These are phyloP conservation scores for Neolentinus lepideus DNA, from an alignment of 1,284 basidiomycete genomes.

Conservation along the genomic window DNA sequence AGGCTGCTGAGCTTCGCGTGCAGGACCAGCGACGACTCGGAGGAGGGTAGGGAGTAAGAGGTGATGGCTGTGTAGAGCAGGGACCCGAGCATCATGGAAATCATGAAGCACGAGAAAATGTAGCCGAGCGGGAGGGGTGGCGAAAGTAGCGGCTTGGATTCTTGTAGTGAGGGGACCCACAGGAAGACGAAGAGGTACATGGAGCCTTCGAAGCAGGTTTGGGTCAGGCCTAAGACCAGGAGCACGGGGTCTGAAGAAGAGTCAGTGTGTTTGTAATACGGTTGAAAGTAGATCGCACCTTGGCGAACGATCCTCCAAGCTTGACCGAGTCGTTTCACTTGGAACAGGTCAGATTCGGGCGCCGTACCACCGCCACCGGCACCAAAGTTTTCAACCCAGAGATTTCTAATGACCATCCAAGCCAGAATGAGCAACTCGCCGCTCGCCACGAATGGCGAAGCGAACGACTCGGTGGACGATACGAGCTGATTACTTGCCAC, in stretches of 20 bases:
- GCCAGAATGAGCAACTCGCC: slow-evolving; percentile 45
- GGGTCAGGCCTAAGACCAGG: slow-evolving; percentile 62
- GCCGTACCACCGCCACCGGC: slow-evolving; percentile 28
- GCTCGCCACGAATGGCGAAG: slow-evolving; percentile 60
- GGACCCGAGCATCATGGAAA: slow-evolving; percentile 74
- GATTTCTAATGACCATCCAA: slow-evolving; percentile 46
- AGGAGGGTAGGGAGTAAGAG: slow-evolving; percentile 24
- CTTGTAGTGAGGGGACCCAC: slow-evolving; percentile 71
- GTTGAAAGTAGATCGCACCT: slow-evolving; percentile 31
- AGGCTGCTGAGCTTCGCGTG: slow-evolving; percentile 64
- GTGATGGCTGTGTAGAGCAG: slow-evolving; percentile 55
- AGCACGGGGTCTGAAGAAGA: slow-evolving; percentile 51
- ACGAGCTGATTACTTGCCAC: slow-evolving; percentile 60
- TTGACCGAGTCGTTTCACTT: slow-evolving; percentile 43
- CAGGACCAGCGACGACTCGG: slow-evolving; percentile 40
- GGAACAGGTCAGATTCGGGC: slow-evolving; percentile 33
- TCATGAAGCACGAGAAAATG: slow-evolving; percentile 75
- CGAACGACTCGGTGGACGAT: slow-evolving; percentile 36
- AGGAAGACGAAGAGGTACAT: slow-evolving; percentile 81
- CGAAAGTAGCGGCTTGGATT: slow-evolving; percentile 31
- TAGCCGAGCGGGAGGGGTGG: slow-evolving; percentile 56
- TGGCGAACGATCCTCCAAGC: slow-evolving; percentile 52
- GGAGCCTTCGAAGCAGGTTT: slow-evolving; percentile 74
- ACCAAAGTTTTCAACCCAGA: slow-evolving; percentile 68
- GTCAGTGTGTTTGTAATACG: no score